Evolutionary conservation across 2,329 filamentous ascomycete genomes (phyloP), one percentile per base, ranked within the genome.

Genomic region (Exophiala sp.): DNA sequence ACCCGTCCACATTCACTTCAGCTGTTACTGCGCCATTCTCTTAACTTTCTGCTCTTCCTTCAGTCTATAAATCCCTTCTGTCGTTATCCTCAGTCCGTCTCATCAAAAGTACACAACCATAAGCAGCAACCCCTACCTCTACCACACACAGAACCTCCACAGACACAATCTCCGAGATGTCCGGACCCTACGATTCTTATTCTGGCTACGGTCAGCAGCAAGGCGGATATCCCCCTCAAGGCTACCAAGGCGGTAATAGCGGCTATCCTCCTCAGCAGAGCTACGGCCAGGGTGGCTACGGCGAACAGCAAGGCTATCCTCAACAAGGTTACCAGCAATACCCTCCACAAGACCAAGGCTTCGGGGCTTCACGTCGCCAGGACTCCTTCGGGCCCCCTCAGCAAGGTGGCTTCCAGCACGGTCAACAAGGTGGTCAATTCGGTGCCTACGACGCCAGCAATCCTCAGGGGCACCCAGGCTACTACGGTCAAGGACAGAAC

Each of bases 111-210:
- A 38, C 20, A 46, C 20, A 39, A 38, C 12, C 21, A 18, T 38
- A 10, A 12, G 24, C 35, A 21, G 39, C 39, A 44, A 20, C 12
- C 39, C 24, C 18, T 6, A 34, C 11, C 11, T 32, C 3, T 14
- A 16, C 44, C 47, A 18, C 32, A 10, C 47, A 35, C 34, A 12
- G 40, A 29, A 33, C n/a, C 32, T 29, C 47, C 42, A 16, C 20
- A 24, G 24, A 43, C 42, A 16, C 20, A 24, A 29, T 18, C 42
- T 14, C 39, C 21, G 45, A 39, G 53, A 81, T 81, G 78, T 79
- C 77, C 12, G 76, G 76, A 54, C 76, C 76, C 35, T 80, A 80
- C 71, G 72, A 77, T 59, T 70, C 74, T 39, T 65, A 72, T 47
- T 56, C 55, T 50, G 55, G 46, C 34, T 66, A 69, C 41, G 54